Conservation (phyloP, 345 rosid genomes). For the Erodium maritimum region DNA sequence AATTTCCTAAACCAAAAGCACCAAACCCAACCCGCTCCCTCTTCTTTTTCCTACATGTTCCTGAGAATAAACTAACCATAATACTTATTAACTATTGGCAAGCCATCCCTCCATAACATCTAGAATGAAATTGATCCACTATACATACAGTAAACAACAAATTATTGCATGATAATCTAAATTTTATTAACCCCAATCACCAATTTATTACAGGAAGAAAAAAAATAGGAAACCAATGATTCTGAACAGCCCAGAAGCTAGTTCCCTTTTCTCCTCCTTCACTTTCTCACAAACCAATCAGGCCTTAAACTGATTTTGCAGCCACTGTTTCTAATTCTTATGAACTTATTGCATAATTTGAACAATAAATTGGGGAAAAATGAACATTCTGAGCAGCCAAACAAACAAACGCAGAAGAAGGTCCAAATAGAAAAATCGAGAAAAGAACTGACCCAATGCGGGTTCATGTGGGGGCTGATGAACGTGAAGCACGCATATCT, state of each 20-base stretch:
- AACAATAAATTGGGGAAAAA: too few species aligned
- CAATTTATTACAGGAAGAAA: too few species aligned
- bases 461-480: slow-evolving; percentile 34
- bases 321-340: not conserved
- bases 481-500: slow-evolving; percentile 68
- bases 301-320: not conserved
- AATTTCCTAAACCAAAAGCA: not conserved
- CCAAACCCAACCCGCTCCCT: not conserved
- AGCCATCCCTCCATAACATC: not conserved
- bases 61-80: not conserved
- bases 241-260: not conserved
- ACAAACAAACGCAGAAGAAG: too few species aligned
- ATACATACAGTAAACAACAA: not conserved
- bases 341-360: not conserved
- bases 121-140: not conserved
- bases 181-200: too few species aligned
- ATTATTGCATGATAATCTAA: not conserved
- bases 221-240: too few species aligned
- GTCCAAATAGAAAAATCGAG: slow-evolving; percentile 2
- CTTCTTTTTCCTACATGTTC: not conserved
- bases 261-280: not conserved
- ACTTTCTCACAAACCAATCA: not conserved
- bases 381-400: too few species aligned
- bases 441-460: slow-evolving; percentile 40
- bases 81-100: not conserved